Percentiles rank a stretch among this genome's conserved stretches.
These are phyloP conservation scores for Cladosporium sp. DNA, from an alignment of 2,329 filamentous ascomycete genomes.

Conservation along the genomic window DNA sequence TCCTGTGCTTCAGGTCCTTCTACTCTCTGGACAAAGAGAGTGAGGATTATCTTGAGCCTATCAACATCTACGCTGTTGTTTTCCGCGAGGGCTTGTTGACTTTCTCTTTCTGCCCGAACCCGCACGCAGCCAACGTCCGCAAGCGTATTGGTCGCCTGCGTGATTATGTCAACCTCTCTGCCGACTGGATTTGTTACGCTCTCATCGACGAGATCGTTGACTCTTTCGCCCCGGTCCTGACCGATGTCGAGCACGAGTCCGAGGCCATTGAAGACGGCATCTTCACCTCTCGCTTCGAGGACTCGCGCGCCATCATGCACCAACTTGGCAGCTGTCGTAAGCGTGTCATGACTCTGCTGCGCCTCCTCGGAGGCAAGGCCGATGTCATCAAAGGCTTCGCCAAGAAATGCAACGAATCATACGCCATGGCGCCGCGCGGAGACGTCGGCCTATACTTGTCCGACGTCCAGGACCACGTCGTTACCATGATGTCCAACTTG, in stretches of 20 bases:
- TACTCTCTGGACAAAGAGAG: constrained; percentile 74
- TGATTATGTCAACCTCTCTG: constrained; percentile 90
- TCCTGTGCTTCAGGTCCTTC: constrained; percentile 95
- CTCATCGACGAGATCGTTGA: constrained; percentile 99
- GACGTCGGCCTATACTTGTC: constrained; percentile 95
- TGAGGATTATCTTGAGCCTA: constrained; percentile 82
- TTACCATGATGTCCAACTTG: constrained; percentile 98
- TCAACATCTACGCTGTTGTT: constrained; percentile 95
- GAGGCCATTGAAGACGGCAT: constrained; percentile 95
- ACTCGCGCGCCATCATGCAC: constrained; percentile 81
- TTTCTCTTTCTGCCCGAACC: constrained; percentile 86
- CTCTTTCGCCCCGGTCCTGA: constrained; percentile 85
- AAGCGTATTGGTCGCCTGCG: constrained; percentile 89
- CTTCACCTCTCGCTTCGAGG: constrained; percentile 84
- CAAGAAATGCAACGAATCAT: constrained; percentile 97
- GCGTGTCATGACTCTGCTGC: constrained; percentile 89
- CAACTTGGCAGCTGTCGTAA: constrained; percentile 88
- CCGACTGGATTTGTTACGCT: constrained; percentile 99
- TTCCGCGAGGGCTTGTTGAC: constrained; percentile 93
- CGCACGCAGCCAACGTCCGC: constrained; percentile 82
- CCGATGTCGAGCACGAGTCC: constrained; percentile 79
- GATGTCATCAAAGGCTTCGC: constrained; percentile 97
- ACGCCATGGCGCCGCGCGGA: constrained; percentile 89
- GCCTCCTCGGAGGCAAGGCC: constrained; percentile 93
- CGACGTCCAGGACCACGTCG: constrained; percentile 98